These are phyloP conservation scores for Erigeron philadelphicus DNA, from an alignment of 140 eudicot species.

Conservation along the genomic window DNA sequence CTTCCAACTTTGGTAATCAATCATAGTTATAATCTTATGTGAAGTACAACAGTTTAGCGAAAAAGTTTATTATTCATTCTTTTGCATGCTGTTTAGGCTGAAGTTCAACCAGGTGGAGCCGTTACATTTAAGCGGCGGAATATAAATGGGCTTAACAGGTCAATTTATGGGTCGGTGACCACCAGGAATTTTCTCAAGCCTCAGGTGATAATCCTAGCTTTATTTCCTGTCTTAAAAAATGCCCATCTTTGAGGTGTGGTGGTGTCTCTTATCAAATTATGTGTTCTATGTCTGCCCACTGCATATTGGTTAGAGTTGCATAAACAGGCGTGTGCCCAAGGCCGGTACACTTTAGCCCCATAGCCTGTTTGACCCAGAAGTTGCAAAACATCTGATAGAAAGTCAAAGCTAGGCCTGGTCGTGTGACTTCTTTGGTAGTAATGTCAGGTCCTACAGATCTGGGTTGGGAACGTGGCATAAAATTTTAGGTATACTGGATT, in stretches of 20 bases:
- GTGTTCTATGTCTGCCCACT: not conserved
- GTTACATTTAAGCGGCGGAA: slow-evolving; percentile 64
- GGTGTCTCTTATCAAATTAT: not conserved
- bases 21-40: not conserved
- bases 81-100: slow-evolving; percentile 49
- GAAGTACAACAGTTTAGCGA: not conserved
- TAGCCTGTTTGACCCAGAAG: too few species aligned
- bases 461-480: too few species aligned
- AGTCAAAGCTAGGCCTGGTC: too few species aligned
- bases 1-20: slow-evolving; percentile 50
- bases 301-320: not conserved
- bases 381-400: too few species aligned
- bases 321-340: too few species aligned
- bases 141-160: slow-evolving; percentile 61
- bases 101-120: slow-evolving; percentile 83
- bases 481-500: too few species aligned
- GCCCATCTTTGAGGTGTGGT: not conserved
- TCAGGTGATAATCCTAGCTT: slow-evolving; percentile 36
- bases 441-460: too few species aligned
- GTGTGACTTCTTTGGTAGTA: too few species aligned
- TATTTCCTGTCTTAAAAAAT: not conserved
- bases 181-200: slow-evolving; percentile 65
- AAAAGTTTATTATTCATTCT: not conserved
- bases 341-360: too few species aligned
- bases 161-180: slow-evolving; percentile 62